Conservation (phyloP, 1,284 basidiomycete genomes). For the Trametes pubescens region DNA sequence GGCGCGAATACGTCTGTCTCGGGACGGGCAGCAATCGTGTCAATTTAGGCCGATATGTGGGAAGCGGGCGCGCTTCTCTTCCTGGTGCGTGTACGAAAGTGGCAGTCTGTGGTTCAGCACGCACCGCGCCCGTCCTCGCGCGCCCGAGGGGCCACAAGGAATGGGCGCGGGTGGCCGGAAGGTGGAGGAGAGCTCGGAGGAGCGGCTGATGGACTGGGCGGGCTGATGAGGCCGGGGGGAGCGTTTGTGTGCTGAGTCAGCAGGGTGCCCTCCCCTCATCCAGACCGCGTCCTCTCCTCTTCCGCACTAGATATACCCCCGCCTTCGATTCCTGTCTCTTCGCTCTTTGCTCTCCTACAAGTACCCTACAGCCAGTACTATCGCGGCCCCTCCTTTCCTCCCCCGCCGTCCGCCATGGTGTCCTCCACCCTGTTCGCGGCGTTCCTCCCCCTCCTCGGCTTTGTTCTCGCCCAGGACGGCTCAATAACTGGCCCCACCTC, state of each 20-base stretch:
- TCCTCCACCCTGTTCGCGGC: constrained; percentile 45
- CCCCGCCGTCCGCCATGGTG: constrained; percentile 41
- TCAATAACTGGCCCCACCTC: constrained; percentile 55
- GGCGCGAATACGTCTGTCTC: not conserved
- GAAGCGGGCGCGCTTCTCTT: constrained; percentile 14
- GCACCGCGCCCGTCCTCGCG: not conserved
- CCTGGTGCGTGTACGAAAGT: constrained; percentile 16
- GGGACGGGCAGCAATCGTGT: not conserved
- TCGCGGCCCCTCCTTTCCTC: constrained; percentile 3
- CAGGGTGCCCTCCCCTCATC: constrained; percentile 5
- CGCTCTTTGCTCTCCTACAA: constrained; percentile 18
- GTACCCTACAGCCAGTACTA: constrained; percentile 19
- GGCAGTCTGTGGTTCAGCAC: constrained; percentile 15
- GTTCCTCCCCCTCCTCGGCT: constrained; percentile 40
- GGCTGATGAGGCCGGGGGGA: constrained; percentile 26
- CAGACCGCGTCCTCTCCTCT: constrained; percentile 13
- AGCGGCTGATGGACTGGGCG: constrained; percentile 20
- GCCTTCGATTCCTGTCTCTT: constrained; percentile 13
- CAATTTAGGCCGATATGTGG: constrained; percentile 12
- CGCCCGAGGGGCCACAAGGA: not conserved
- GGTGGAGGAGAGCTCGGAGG: constrained; percentile 2
- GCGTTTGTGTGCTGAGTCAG: constrained; percentile 25
- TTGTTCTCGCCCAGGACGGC: constrained; percentile 59
- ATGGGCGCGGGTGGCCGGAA: constrained; percentile 7
- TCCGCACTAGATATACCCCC: constrained; percentile 27